Conservation (phyloP, 1,139 yeast species). For the Hyphopichia buzzinii region DNA sequence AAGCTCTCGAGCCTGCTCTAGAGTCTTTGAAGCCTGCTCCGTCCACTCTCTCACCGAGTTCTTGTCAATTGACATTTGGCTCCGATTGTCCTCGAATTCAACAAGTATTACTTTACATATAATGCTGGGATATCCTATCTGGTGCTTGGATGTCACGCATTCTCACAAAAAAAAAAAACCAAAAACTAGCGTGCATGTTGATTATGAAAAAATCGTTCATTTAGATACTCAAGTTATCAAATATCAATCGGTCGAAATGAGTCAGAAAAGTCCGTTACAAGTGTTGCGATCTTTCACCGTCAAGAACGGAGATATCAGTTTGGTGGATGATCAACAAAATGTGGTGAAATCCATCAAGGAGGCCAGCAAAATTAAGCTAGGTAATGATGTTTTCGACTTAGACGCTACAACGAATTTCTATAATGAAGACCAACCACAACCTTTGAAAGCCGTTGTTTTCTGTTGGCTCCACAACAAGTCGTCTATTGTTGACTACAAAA, state of each 20-base stretch:
- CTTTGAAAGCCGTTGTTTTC: conserved; percentile 66
- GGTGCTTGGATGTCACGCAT: too few relatives aligned
- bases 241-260: too few relatives aligned
- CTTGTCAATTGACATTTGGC: neutral
- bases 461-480: conserved; percentile 79
- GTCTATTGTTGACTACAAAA: conserved; percentile 78
- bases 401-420: conserved; percentile 55
- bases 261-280: conserved; percentile 10
- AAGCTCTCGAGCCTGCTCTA: conserved; percentile 28
- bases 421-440: conserved; percentile 49
- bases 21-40: conserved; percentile 27
- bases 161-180: too few relatives aligned
- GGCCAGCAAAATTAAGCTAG: conserved; percentile 37
- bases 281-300: conserved; percentile 25
- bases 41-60: conserved; percentile 22
- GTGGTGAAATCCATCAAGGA: conserved; percentile 29
- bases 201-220: too few relatives aligned
- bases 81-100: too few relatives aligned
- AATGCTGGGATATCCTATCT: too few relatives aligned
- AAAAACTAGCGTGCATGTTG: too few relatives aligned
- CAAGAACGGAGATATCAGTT: conserved; percentile 21
- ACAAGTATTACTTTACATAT: too few relatives aligned
- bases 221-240: too few relatives aligned
- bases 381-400: conserved; percentile 27
- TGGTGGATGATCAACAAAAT: conserved; percentile 17